A percentile compares a stretch with the other conserved stretches of the same genome.
Evolutionary conservation across 2,329 filamentous ascomycete species (phyloP).

Genomic region (Coleophoma eucalyptorum): DNA sequence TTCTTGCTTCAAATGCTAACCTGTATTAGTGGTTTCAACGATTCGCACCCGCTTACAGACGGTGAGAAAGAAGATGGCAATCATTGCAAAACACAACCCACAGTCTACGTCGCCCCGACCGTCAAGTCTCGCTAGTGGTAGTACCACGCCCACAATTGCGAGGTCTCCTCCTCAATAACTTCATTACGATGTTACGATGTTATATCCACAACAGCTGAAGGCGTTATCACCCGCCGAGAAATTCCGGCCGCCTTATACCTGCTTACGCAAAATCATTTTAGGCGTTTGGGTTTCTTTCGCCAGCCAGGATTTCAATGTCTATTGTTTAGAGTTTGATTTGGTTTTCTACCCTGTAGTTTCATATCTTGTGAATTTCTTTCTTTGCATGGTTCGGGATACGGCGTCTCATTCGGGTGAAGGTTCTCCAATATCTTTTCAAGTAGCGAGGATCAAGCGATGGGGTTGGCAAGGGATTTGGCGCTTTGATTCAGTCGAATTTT

Average conservation of each 20-base stretch:
- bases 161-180: constrained; percentile 25
- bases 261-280: neutral
- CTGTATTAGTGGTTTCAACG: constrained; percentile 55
- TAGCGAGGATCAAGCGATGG: neutral
- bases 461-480: neutral
- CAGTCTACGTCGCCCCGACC: constrained; percentile 23
- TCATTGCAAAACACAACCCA: constrained; percentile 47
- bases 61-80: constrained; percentile 57
- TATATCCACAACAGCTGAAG: neutral
- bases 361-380: neutral
- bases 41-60: constrained; percentile 50
- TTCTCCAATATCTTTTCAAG: neutral
- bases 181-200: neutral
- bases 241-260: neutral
- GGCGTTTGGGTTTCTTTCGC: neutral
- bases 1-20: constrained; percentile 26
- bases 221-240: neutral
- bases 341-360: neutral
- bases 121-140: constrained; percentile 22
- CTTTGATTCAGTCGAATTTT: neutral
- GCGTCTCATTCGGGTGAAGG: neutral
- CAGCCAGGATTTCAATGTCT: neutral
- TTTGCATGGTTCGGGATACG: neutral
- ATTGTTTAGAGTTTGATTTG: constrained; percentile 1
- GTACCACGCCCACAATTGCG: constrained; percentile 25